Evolutionary conservation across 352 stramenopile species (phyloP), one percentile per base, ranked within the genome.

Genomic region (Globisporangium paroecandrum): DNA sequence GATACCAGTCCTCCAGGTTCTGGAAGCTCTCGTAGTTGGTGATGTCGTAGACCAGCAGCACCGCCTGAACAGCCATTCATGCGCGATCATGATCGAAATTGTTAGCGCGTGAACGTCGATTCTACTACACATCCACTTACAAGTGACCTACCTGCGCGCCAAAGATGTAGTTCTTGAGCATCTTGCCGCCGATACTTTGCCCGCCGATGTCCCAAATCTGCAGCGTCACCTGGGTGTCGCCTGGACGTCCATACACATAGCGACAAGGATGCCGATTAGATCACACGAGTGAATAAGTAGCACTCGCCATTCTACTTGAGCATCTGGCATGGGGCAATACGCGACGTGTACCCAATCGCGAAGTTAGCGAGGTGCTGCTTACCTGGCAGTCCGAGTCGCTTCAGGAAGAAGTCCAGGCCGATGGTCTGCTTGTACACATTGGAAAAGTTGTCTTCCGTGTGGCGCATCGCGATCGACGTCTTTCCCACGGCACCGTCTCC

Each of bases 11-110:
- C 65, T 98, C 94, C 18, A 98, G 79, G 76, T 98, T 97, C 69
- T 96, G 89, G 69, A 98, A 98, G 64, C 89, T 97, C 69, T 98
- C 91, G 68, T 97, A 97, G 77, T 98, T 98, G 58, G 94, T 98
- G 70, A 98, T 96, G 79, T 98, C 95, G 72, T 98, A 98, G 59
- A 96, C 93, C 29, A 98, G 72, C 49, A 98, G 68, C 51, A 98
- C 89, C 2, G 89, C 92, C 85, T 92, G 43, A 5, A 46, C 20
- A 34, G 51, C 27, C 43, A 9, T 29, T 7, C 6, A 20, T 4
- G 38, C 34, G 32, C 5, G n/a, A 1, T 6, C 47, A n/a, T n/a
- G 15, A n/a, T 47, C 18, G 41, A n/a, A 47, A n/a, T 4, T 13
- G 3, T 20, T 53, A 53, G 7, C 6, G 2, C 4, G 20, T 1